Evolutionary conservation across 1,284 basidiomycete genomes (phyloP).

Genomic region (Pseudozyma tsukubaensis): DNA sequence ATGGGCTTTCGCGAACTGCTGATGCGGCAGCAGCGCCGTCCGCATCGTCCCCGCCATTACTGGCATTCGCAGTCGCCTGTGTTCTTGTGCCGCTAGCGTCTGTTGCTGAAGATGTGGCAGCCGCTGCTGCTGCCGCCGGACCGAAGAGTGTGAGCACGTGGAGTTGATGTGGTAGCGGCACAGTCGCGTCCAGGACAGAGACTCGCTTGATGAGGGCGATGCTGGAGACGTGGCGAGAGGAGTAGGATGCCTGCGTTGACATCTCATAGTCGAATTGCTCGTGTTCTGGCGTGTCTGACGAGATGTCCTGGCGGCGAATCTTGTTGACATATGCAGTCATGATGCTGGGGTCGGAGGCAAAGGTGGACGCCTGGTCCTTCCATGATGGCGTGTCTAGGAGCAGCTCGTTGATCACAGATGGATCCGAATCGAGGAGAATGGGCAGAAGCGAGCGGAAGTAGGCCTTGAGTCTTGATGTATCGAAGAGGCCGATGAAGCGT

Average conservation of each 20-base stretch:
- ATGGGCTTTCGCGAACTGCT: constrained; percentile 73
- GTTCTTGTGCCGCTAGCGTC: constrained; percentile 7
- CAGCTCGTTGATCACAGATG: constrained; percentile 25
- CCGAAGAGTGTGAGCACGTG: constrained; percentile 93
- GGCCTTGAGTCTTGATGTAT: constrained; percentile 29
- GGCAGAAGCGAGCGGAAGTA: constrained; percentile 52
- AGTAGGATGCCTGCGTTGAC: constrained; percentile 81
- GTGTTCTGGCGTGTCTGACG: constrained; percentile 32
- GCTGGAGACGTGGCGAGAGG: constrained; percentile 82
- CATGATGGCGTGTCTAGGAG: constrained; percentile 51
- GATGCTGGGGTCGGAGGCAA: constrained; percentile 53
- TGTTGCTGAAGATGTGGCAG: constrained; percentile 10
- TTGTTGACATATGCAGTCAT: constrained; percentile 60
- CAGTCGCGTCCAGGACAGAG: constrained; percentile 81
- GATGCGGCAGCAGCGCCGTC: constrained; percentile 31
- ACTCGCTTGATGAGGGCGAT: constrained; percentile 94
- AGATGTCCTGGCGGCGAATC: constrained; percentile 43
- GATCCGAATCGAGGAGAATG: constrained; percentile 46
- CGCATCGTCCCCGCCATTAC: constrained; percentile 15
- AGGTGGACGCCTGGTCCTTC: constrained; percentile 45
- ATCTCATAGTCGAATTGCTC: constrained; percentile 74
- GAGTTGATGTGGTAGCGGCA: constrained; percentile 84
- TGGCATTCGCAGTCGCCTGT: constrained; percentile 1
- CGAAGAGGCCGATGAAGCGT: constrained; percentile 32
- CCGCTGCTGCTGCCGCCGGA: constrained; percentile 74